Percentiles rank a stretch among this genome's conserved stretches.
Evolutionary conservation across 768 basidiomycete species (phyloP).

Genomic region (Rhodotorula babjevae): DNA sequence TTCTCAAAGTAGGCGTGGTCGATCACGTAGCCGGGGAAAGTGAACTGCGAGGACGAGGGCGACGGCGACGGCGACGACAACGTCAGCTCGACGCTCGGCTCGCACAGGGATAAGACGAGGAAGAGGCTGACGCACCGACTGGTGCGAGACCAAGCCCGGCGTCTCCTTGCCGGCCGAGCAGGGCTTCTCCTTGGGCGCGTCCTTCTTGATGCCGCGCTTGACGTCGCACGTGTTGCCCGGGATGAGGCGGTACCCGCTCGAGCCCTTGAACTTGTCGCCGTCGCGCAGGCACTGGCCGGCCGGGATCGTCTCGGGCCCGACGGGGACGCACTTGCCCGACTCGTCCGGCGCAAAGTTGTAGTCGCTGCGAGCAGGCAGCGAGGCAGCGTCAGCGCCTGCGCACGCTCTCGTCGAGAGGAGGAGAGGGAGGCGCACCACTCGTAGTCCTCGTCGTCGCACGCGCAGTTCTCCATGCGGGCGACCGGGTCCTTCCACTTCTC

Average conservation of each 20-base stretch:
- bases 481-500: slow-evolving; percentile 84
- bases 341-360: slow-evolving; percentile 79
- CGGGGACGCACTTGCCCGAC: slow-evolving; percentile 65
- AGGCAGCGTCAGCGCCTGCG: not conserved
- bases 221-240: slow-evolving; percentile 82
- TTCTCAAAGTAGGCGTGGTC: slow-evolving; percentile 79
- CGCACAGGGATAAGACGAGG: too few relatives aligned
- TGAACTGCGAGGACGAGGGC: slow-evolving; percentile 51
- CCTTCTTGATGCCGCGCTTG: slow-evolving; percentile 60
- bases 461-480: slow-evolving; percentile 69
- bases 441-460: slow-evolving; percentile 79
- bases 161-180: slow-evolving; percentile 58
- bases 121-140: slow-evolving; percentile 55
- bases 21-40: slow-evolving; percentile 61
- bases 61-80: not conserved
- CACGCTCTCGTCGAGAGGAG: slow-evolving; percentile 29
- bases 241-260: slow-evolving; percentile 84
- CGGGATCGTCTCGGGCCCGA: slow-evolving; percentile 82
- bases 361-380: slow-evolving; percentile 55
- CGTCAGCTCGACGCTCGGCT: too few relatives aligned
- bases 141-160: slow-evolving; percentile 74
- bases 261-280: slow-evolving; percentile 69
- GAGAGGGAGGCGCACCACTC: slow-evolving; percentile 64
- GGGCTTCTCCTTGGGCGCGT: slow-evolving; percentile 63
- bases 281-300: slow-evolving; percentile 63